phyloP scores from a whole-genome alignment of 371 early-diverging fungal genomes.

The Phascolomyces articulosus region DNA sequence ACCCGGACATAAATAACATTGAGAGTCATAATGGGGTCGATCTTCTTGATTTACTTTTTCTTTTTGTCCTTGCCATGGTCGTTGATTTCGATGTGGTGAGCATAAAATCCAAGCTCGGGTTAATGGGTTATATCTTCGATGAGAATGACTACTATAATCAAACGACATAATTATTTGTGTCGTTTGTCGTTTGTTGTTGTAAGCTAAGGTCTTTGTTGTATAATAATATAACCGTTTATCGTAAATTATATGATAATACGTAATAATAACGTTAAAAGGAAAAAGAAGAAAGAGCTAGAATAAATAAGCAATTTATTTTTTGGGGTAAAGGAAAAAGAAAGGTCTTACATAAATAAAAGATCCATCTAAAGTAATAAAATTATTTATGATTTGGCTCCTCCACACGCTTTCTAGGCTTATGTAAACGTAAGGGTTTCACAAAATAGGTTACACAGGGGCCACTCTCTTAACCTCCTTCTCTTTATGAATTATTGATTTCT shows the following conservation, averaged over 20 bases:
- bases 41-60: conserved; percentile 46
- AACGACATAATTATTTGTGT: background rate
- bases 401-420: background rate
- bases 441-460: background rate
- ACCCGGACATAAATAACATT: conserved; percentile 86
- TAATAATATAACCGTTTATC: no score
- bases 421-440: conserved; percentile 3
- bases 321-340: no score
- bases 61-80: conserved; percentile 92
- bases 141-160: conserved; percentile 63
- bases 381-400: background rate
- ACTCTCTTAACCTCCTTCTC: no score
- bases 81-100: conserved; percentile 92
- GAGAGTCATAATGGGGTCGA: conserved; percentile 72
- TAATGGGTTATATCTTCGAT: conserved; percentile 89
- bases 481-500: no score
- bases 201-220: no score
- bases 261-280: no score
- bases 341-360: background rate
- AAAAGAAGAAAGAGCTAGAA: no score
- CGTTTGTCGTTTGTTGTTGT: no score
- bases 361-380: background rate
- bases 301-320: no score
- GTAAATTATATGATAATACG: no score
- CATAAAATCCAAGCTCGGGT: conserved; percentile 88